phyloP scores from a whole-genome alignment of 2,329 filamentous ascomycete species.

The Xylaria sp. region DNA sequence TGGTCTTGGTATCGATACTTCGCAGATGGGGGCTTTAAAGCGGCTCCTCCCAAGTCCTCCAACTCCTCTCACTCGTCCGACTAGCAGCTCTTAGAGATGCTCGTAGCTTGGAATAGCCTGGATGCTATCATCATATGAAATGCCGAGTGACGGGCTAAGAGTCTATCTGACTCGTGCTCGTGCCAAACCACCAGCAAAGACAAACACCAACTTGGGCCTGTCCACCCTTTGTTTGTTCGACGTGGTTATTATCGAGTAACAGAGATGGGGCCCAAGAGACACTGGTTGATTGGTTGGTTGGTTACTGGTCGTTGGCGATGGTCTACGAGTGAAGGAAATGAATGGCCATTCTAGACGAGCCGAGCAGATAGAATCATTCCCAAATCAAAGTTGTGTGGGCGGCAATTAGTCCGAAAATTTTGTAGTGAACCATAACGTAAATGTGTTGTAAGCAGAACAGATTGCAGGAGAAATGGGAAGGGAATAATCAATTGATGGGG shows the following conservation, averaged over 20 bases:
- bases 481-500: slow-evolving; percentile 7
- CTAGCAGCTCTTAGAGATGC: slow-evolving; percentile 14
- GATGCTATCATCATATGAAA: slow-evolving; percentile 21
- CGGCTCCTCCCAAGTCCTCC: slow-evolving; percentile 29
- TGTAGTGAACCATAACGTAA: slow-evolving; percentile 4
- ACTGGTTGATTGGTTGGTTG: background rate
- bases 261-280: slow-evolving; percentile 4
- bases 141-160: slow-evolving; percentile 8
- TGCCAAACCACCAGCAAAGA: slow-evolving; percentile 2
- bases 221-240: slow-evolving; percentile 16
- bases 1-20: background rate
- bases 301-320: background rate
- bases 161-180: slow-evolving; percentile 31
- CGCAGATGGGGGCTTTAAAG: slow-evolving; percentile 23
- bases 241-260: background rate
- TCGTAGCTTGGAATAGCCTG: slow-evolving; percentile 11
- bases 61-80: slow-evolving; percentile 22
- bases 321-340: background rate
- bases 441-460: slow-evolving; percentile 13
- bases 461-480: slow-evolving; percentile 17
- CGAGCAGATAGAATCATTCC: background rate
- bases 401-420: background rate
- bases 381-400: background rate
- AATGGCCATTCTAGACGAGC: background rate
- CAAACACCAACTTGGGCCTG: background rate